Base-by-base conservation (phyloP, 768 basidiomycete species). In the Trametes meyenii region DNA sequence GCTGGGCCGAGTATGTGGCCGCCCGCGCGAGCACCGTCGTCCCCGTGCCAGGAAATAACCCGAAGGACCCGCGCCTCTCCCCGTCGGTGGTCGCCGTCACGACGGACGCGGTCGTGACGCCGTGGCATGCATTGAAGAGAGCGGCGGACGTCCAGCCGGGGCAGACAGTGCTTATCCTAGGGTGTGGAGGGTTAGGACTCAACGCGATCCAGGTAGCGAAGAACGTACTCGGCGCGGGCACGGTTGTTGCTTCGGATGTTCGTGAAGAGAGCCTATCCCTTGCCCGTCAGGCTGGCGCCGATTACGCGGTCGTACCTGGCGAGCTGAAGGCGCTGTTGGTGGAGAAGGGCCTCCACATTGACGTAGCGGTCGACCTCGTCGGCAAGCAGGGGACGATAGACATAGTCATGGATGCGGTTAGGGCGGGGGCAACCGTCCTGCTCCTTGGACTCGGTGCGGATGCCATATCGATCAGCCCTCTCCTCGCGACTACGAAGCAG, bases 111-210 rank as follows among this genome's bases (percentile, higher is more conserved):
- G 61, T 68, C 21, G 60, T 67, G 57, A 70, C 69, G 17, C 66
- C 69, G 26, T 70, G 63, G 50, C 69, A 65, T 44, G 67, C 63
- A 11, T n/a, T 70, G 52, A 64, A 58, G 36, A 42, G 39, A 48
- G 33, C 53, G 14, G 61, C 60, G 26, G 39, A 26, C 13, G 14
- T 69, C 19, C 54, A 55, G 35, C 57, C 61, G 10, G 63, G 55
- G 23, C 63, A 70, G 16, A 68, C 67, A 14, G 54, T 82, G 77
- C 35, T 80, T 74, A 45, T 78, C 76, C 33, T 79, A 71, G 61
- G 68, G 63, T 33, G 72, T 65, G 58, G 74, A 49, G 55, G 73
- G 46, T 53, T 73, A 66, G 58, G 75, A 68, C 49, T 77, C 74
- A 45, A 73, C 56, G 19, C 67, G n/a, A 43, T 70, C 42, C 63